Evolutionary conservation across 768 basidiomycete species (phyloP), one percentile per base, ranked within the genome.

Genomic region (Trametes cubensis): DNA sequence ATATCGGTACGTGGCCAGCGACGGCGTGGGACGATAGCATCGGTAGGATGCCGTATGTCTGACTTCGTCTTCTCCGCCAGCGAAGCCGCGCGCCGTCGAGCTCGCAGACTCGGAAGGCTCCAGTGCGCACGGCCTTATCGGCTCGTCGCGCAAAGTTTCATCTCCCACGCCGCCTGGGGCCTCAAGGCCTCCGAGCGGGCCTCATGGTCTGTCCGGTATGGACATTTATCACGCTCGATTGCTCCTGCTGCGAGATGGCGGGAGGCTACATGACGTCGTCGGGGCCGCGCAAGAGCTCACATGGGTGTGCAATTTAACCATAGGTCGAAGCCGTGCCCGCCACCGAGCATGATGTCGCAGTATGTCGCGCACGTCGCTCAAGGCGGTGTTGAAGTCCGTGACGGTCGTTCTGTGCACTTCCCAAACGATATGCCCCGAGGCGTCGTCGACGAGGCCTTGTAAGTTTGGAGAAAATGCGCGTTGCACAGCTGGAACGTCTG

Each of bases 231-330:
- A 49, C 26, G 48, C n/a, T n/a, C n/a, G n/a, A n/a, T n/a, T n/a
- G n/a, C n/a, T n/a, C n/a, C n/a, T n/a, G 28, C 18, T 11, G 26
- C 25, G 6, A 13, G 49, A 50, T 52, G 49, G 58, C 58, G 25
- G 49, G 11, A 18, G 20, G 26, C 41, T 51, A 23, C 34, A 45
- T 59, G 58, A 59, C 58, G 58, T 59, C 28, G 49, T 50, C 58
- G 49, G 57, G 17, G 38, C 57, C 57, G 57, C 47, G 25, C 46
- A 17, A 49, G 23, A 47, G 40, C 48, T 42, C 48, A 51, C 48
- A 55, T 28, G 61, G 25, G 28, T 18, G 42, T 15, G 62, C 62
- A 63, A 63, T 63, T 28, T 63, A 58, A 45, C 56, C 62, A 52
- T 28, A 55, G 55, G 55, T 41, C 51, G 52, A 55, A 17, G n/a